These are phyloP conservation scores for Phytophthora megakarya DNA, from an alignment of 352 stramenopile genomes.

Conservation along the genomic window DNA sequence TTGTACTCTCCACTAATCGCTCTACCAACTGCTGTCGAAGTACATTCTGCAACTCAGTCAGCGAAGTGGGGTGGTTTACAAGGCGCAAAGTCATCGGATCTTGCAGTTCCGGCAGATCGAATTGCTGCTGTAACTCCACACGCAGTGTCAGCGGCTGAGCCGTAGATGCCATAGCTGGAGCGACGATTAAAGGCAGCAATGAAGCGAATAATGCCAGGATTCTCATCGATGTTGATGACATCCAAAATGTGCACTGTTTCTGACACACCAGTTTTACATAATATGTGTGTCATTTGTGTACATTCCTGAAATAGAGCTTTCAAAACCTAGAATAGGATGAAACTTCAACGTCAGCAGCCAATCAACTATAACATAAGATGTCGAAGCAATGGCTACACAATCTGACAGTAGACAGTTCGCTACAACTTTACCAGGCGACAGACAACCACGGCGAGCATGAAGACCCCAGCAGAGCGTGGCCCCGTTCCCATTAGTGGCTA, in stretches of 20 bases:
- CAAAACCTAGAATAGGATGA: slow-evolving; percentile 20
- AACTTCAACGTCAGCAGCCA: slow-evolving; percentile 24
- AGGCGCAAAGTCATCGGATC: slow-evolving; percentile 34
- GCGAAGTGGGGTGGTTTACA: slow-evolving; percentile 17
- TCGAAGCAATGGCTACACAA: slow-evolving; percentile 5
- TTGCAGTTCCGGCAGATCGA: slow-evolving; percentile 29
- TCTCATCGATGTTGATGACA: slow-evolving; percentile 11
- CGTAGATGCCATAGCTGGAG: slow-evolving; percentile 21
- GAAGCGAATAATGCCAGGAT: slow-evolving; percentile 22
- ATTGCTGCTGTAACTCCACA: slow-evolving; percentile 45
- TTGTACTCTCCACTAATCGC: slow-evolving; percentile 7
- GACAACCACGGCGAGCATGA: slow-evolving; percentile 45
- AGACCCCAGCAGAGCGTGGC: slow-evolving; percentile 52
- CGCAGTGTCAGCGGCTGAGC: slow-evolving; percentile 25
- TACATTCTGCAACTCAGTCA: slow-evolving; percentile 28
- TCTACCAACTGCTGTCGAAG: slow-evolving; percentile 30
- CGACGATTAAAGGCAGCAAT: slow-evolving; percentile 15
- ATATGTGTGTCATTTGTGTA: slow-evolving; percentile 10
- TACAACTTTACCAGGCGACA: neutral
- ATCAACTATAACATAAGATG: slow-evolving; percentile 28
- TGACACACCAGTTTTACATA: neutral
- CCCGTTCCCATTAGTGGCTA: slow-evolving; percentile 82
- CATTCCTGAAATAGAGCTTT: slow-evolving; percentile 16
- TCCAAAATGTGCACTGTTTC: neutral
- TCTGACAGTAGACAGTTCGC: slow-evolving; percentile 5